phyloP scores from a whole-genome alignment of 1,139 yeast genomes.

The Geotrichum candidum region DNA sequence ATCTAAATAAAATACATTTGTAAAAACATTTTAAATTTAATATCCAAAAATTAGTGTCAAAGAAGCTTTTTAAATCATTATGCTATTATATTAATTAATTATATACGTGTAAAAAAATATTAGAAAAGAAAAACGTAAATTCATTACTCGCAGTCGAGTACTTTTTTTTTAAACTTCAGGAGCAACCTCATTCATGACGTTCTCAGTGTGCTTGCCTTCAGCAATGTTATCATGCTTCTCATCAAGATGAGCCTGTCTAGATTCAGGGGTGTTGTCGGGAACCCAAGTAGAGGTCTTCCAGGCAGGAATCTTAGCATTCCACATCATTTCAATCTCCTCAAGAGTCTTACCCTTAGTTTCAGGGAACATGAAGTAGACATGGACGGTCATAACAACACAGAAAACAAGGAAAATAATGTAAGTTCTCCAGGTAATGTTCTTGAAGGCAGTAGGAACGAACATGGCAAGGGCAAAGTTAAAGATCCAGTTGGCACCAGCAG shows the following conservation, averaged over 20 bases:
- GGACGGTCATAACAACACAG: conserved; percentile 49
- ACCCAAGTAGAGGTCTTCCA: conserved; percentile 45
- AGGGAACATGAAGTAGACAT: conserved; percentile 56
- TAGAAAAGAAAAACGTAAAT: neutral
- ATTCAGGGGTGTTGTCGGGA: conserved; percentile 18
- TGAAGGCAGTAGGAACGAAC: conserved; percentile 49
- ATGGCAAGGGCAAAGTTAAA: conserved; percentile 54
- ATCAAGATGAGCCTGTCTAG: conserved; percentile 33
- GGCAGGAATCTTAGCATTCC: conserved; percentile 53
- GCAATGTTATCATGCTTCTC: neutral
- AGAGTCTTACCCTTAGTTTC: conserved; percentile 59
- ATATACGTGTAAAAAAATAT: neutral
- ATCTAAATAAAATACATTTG: no score
- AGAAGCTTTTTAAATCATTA: no score
- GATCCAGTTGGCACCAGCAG: conserved; percentile 57
- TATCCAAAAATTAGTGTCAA: no score
- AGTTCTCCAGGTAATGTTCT: conserved; percentile 49
- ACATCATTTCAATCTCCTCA: conserved; percentile 59
- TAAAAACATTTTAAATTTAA: no score
- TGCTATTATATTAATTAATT: no score
- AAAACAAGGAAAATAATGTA: conserved; percentile 59
- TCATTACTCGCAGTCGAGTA: neutral
- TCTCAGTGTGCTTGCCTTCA: neutral
- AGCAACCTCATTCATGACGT: neutral
- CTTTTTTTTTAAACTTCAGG: neutral